These are phyloP conservation scores for Suaeda aralocaspica DNA, from an alignment of 148 eudicot genomes.

Conservation along the genomic window DNA sequence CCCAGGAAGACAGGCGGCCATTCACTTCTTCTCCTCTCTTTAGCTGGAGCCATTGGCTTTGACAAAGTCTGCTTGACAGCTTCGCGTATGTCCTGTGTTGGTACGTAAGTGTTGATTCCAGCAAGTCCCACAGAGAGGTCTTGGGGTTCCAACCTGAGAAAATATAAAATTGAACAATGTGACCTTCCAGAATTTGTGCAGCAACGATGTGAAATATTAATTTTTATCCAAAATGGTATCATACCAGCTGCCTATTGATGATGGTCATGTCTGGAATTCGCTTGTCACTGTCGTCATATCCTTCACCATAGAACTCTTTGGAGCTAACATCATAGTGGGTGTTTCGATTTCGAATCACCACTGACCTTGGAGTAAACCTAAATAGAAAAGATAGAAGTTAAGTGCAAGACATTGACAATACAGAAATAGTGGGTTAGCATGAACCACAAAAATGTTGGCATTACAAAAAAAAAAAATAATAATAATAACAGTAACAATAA, in stretches of 20 bases:
- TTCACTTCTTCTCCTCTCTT: slow-evolving; percentile 12
- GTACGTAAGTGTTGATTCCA: slow-evolving; percentile 93
- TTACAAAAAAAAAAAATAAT: no score
- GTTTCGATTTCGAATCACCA: slow-evolving; percentile 64
- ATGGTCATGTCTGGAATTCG: slow-evolving; percentile 99
- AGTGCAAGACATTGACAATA: not conserved
- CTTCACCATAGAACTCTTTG: slow-evolving; percentile 89
- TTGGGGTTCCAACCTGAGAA: slow-evolving; percentile 84
- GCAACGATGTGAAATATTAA: not conserved
- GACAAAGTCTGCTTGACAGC: slow-evolving; percentile 77
- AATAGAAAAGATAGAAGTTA: slow-evolving; percentile 6
- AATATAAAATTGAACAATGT: not conserved
- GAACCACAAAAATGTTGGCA: no score
- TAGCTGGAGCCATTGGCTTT: slow-evolving; percentile 63
- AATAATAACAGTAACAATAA: no score
- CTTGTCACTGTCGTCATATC: slow-evolving; percentile 97
- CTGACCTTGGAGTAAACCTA: slow-evolving; percentile 91
- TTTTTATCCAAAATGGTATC: not conserved
- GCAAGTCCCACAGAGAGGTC: slow-evolving; percentile 98
- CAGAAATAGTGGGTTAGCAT: not conserved
- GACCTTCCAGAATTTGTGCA: not conserved
- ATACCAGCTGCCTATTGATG: slow-evolving; percentile 90
- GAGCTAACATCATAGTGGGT: slow-evolving; percentile 88
- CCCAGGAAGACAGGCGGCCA: not conserved
- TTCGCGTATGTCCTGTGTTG: slow-evolving; percentile 98